Evolutionary conservation across 2,329 filamentous ascomycete species (phyloP).

Genomic region (Pseudogymnoascus sp.): DNA sequence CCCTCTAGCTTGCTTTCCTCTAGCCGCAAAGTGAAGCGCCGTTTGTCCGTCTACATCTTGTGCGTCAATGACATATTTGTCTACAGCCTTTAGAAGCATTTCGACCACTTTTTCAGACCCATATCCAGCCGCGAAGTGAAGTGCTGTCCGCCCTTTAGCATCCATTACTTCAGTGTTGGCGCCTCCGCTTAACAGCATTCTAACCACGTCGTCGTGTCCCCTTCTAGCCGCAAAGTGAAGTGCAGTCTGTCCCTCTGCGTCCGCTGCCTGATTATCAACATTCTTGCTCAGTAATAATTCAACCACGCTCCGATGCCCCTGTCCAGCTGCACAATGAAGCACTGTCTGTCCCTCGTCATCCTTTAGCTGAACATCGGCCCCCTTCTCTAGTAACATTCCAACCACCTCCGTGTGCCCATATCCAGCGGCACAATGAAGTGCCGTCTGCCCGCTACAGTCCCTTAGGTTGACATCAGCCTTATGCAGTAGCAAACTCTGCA

Average conservation of each 20-base stretch:
- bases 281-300: not conserved
- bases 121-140: not conserved
- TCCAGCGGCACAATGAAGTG: not conserved
- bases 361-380: not conserved
- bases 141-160: not conserved
- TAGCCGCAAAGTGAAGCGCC: not conserved
- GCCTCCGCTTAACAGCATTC: not conserved
- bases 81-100: not conserved
- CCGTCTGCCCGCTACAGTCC: slow-evolving; percentile 31
- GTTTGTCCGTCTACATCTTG: not conserved
- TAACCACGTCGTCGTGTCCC: not conserved
- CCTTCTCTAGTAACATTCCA: not conserved
- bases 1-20: not conserved
- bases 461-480: not conserved
- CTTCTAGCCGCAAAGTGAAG: not conserved
- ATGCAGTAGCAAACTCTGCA: not conserved
- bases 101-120: not conserved
- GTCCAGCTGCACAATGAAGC: slow-evolving; percentile 15
- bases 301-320: not conserved
- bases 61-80: not conserved
- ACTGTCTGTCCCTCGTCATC: slow-evolving; percentile 12
- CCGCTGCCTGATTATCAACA: not conserved
- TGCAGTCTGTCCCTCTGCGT: not conserved
- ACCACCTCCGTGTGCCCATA: not conserved
- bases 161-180: not conserved